Base-by-base conservation (phyloP, 2,329 filamentous ascomycete species). In the Paradendryphiella salina region DNA sequence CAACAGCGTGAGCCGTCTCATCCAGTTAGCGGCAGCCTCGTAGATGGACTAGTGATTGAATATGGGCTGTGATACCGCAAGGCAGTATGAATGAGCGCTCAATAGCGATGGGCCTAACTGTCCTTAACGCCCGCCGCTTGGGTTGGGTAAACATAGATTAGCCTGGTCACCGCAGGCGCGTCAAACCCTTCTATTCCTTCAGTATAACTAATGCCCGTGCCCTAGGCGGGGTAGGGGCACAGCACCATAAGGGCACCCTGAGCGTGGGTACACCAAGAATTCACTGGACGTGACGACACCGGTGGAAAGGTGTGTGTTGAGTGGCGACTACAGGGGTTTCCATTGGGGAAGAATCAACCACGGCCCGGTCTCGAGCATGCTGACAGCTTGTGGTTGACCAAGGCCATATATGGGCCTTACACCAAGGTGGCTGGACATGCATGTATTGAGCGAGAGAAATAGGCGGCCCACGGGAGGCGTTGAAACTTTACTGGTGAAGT, bases 141-240 rank as follows among this genome's bases (percentile, higher is more conserved):
- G 50, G 37, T 45, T 50, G 50, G 42, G 21, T 52, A 49, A 57
- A 56, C 39, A 53, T 52, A 20, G 54, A 35, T 21, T 44, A 34
- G 49, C 31, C 34, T 32, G 46, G 43, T 39, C 31, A 36, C 14
- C 33, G n/a, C 35, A 36, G 35, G 11, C 45, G 34, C 40, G 21
- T 41, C 46, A 50, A 42, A 26, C 49, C 56, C 43, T 34, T 38
- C 13, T 56, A 53, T 54, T 59, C 52, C 54, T 56, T 60, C 60
- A 63, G 59, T 51, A 53, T 29, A 33, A 9, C 34, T 33, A 26
- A 11, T 18, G 23, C 37, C 59, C 48, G 57, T 64, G 62, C 60
- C 63, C 59, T 50, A 43, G 48, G 61, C 62, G 66, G 66, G 64
- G 60, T 57, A 54, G 56, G 31, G 34, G 52, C 47, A 49, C 38